phyloP scores from a whole-genome alignment of 768 basidiomycete genomes.

The Cyclocybe aegerita region DNA sequence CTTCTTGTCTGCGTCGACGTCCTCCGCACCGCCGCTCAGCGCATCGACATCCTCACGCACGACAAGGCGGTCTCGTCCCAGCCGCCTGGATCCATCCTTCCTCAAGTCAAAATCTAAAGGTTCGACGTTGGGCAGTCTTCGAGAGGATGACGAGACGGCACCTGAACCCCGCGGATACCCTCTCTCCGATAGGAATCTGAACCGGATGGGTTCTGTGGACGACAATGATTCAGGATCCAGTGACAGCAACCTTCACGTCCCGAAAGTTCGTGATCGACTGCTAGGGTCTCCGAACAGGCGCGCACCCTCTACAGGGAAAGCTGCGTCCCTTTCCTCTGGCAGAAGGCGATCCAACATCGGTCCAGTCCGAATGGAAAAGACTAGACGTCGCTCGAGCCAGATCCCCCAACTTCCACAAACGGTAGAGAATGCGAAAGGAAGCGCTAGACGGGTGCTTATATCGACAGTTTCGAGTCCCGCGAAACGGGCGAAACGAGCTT shows the following conservation, averaged over 20 bases:
- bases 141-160: slow-evolving; percentile 67
- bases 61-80: slow-evolving; percentile 54
- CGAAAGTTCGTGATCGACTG: slow-evolving; percentile 37
- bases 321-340: slow-evolving; percentile 16
- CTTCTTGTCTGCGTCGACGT: slow-evolving; percentile 44
- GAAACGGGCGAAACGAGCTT: slow-evolving; percentile 23
- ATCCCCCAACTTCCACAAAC: slow-evolving; percentile 65
- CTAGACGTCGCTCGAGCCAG: slow-evolving; percentile 74
- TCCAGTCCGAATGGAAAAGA: slow-evolving; percentile 71
- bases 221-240: slow-evolving; percentile 22
- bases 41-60: slow-evolving; percentile 29
- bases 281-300: slow-evolving; percentile 50
- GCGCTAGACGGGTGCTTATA: slow-evolving; percentile 22
- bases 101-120: slow-evolving; percentile 54
- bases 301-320: slow-evolving; percentile 46
- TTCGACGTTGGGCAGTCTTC: slow-evolving; percentile 54
- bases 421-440: slow-evolving; percentile 33
- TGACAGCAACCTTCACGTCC: slow-evolving; percentile 33
- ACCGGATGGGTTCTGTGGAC: slow-evolving; percentile 38
- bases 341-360: slow-evolving; percentile 72
- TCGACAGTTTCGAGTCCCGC: slow-evolving; percentile 18
- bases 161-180: slow-evolving; percentile 37
- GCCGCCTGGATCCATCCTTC: slow-evolving; percentile 70
- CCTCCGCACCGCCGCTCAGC: slow-evolving; percentile 31
- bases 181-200: slow-evolving; percentile 69